Evolutionary conservation across 371 early-diverging fungal species (phyloP), one percentile per base, ranked within the genome.

Genomic region (Mortierella sp.): DNA sequence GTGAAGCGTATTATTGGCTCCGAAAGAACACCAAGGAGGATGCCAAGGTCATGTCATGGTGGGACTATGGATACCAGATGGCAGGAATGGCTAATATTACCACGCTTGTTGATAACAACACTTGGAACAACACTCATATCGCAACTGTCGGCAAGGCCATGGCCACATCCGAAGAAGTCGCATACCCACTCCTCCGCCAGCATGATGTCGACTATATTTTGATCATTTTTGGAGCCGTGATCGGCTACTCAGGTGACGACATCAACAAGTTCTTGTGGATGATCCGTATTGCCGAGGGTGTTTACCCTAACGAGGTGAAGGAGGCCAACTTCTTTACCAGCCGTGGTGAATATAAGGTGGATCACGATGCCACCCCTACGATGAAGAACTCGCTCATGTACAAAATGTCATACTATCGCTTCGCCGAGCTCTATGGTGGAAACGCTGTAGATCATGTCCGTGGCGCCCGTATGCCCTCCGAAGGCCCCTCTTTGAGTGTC

Each of bases 41-140:
- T 75, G 96, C 97, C 76, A 97, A 97, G 87, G 92, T 99, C 74
- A 90, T 99, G 89, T 95, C 98, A 14, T 99, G 99, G 99, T 99
- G 99, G 99, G 99, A 99, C 88, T 99, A 99, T 81, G 99, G 99
- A 10, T 99, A 99, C 86, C 99, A 99, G 89, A 96, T 99, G 76
- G 97, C 99, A 0, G 99, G 99, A 45, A 97, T 99, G 97, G 94
- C 99, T 32, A 95, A 98, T 83, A 92, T 99, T 37, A 94, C 97
- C 0, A 97, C 97, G 0, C 86, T 99, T 32, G 99, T 99, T 26
- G 99, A 99, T 87, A 99, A 99, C 92, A 99, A 99, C 86, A 99
- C 99, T 1, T 99, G 99, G 99, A 99, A 99, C 91, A 99, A 99
- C 89, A 98, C 98, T 4, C 99, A 99, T 77, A 99, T 99, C 84